Conservation (phyloP, 2,329 filamentous ascomycete species). For the Colletotrichum magnum region DNA sequence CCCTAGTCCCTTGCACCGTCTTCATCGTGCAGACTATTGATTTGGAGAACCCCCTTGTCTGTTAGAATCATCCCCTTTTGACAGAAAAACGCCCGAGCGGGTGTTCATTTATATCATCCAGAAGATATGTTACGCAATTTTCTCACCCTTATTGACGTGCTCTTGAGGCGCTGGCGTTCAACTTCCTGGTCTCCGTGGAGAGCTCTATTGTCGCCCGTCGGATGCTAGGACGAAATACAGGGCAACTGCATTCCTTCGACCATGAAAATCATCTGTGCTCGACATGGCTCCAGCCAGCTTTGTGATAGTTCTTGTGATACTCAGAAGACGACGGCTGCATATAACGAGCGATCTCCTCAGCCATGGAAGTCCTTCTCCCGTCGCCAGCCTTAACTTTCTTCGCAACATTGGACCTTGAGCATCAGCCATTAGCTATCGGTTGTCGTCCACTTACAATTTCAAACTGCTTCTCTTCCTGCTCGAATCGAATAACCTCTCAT, state of each 20-base stretch:
- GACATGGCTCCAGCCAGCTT: too few relatives aligned
- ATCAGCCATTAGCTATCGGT: not conserved
- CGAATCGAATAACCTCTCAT: not conserved
- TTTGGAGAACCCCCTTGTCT: constrained; percentile 10
- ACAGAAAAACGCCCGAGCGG: not conserved
- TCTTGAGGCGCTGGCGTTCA: not conserved
- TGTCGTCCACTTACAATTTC: not conserved
- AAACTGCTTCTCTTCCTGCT: not conserved
- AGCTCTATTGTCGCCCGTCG: constrained; percentile 8
- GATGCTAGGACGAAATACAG: constrained; percentile 37
- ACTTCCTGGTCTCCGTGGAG: not conserved
- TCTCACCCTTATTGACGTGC: constrained; percentile 6
- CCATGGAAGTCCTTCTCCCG: not conserved
- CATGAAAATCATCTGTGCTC: not conserved
- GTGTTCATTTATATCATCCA: not conserved
- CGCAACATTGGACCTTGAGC: not conserved
- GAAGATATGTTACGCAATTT: constrained; percentile 19
- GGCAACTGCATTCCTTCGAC: constrained; percentile 29
- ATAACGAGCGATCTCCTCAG: constrained; percentile 12
- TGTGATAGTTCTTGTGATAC: not conserved
- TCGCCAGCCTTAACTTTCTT: not conserved
- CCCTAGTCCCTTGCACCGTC: constrained; percentile 32
- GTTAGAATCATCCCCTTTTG: not conserved
- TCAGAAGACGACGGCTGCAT: not conserved
- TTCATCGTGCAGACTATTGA: constrained; percentile 30